phyloP scores from a whole-genome alignment of 257 asterid genomes.

The Solanum corneliomulleri region DNA sequence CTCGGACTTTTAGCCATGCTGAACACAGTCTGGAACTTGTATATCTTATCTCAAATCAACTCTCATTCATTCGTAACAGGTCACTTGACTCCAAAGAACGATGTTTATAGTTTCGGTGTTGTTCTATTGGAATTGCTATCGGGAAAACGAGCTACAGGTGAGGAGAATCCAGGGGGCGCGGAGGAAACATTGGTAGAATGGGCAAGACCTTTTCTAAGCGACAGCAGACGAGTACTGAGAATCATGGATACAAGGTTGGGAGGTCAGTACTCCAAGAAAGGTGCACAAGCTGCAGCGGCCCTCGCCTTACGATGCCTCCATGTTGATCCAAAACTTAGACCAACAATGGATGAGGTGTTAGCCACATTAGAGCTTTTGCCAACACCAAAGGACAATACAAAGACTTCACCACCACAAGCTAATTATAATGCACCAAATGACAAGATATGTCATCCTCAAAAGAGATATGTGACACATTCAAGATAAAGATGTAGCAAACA shows the following conservation, averaged over 20 bases:
- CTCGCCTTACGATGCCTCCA: slow-evolving; percentile 41
- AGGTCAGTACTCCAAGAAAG: slow-evolving; percentile 50
- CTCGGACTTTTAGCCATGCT: not conserved
- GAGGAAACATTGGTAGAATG: slow-evolving; percentile 52
- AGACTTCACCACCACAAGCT: slow-evolving; percentile 1
- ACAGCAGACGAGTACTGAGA: slow-evolving; percentile 37
- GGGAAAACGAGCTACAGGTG: slow-evolving; percentile 43
- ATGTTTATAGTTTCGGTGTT: slow-evolving; percentile 38
- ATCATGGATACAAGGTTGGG: slow-evolving; percentile 63
- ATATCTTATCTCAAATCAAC: not conserved
- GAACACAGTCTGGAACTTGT: not conserved
- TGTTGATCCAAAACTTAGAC: slow-evolving; percentile 37
- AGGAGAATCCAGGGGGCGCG: slow-evolving; percentile 38
- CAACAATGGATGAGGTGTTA: slow-evolving; percentile 39
- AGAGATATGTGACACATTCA: not conserved
- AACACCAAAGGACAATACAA: slow-evolving; percentile 9
- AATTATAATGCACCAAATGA: not conserved
- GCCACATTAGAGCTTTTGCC: slow-evolving; percentile 22
- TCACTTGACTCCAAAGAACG: slow-evolving; percentile 34
- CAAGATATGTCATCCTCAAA: not conserved
- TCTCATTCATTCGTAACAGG: slow-evolving; percentile 5
- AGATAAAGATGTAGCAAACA: not conserved
- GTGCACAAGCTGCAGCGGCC: slow-evolving; percentile 42
- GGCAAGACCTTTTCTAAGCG: slow-evolving; percentile 54
- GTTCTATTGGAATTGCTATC: slow-evolving; percentile 27